Evolutionary conservation across 106 monocot species (phyloP).

Genomic region (Vanilla planifolia): DNA sequence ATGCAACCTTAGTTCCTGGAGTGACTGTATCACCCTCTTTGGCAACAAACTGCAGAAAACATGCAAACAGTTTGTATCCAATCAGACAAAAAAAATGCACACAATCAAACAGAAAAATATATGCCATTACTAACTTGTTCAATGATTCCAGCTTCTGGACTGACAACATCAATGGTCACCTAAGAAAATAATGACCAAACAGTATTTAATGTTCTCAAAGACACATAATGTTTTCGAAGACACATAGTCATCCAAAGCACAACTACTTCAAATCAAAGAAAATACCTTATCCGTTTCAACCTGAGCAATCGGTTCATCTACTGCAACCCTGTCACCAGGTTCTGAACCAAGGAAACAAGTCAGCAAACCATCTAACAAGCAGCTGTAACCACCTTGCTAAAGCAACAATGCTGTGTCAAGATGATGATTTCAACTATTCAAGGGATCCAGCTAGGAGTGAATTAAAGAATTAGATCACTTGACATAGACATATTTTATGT

Average conservation of each 20-base stretch:
- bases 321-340: slow-evolving; percentile 80
- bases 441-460: background rate
- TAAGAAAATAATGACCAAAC: slow-evolving; percentile 10
- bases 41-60: slow-evolving; percentile 57
- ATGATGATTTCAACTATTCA: background rate
- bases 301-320: slow-evolving; percentile 90
- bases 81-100: background rate
- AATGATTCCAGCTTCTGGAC: slow-evolving; percentile 89
- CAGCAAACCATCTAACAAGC: background rate
- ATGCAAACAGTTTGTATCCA: background rate
- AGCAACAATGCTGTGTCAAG: background rate
- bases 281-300: slow-evolving; percentile 96
- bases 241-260: too few species aligned
- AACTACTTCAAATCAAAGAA: background rate
- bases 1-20: slow-evolving; percentile 90
- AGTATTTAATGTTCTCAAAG: background rate
- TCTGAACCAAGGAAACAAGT: slow-evolving; percentile 33
- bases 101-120: background rate
- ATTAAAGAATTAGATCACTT: background rate
- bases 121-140: slow-evolving; percentile 45
- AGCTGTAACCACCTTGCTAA: background rate
- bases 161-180: slow-evolving; percentile 95
- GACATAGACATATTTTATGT: background rate
- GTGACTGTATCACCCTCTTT: slow-evolving; percentile 95
- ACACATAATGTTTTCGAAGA: background rate